These are phyloP conservation scores for Pseudogymnoascus sp. DNA, from an alignment of 2,329 filamentous ascomycete genomes.

Conservation along the genomic window DNA sequence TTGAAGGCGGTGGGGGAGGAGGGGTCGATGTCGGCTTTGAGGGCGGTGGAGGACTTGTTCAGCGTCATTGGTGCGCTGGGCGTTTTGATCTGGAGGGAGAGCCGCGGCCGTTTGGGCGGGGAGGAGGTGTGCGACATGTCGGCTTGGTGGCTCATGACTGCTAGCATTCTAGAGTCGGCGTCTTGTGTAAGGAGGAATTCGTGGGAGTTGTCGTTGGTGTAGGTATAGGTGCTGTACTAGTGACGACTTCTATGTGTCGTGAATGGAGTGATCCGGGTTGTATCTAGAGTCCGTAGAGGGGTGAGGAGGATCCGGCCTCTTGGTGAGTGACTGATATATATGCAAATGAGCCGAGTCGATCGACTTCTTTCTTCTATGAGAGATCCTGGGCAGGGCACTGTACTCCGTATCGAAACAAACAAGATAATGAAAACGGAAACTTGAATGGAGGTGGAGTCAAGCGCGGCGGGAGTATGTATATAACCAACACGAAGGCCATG, in stretches of 20 bases:
- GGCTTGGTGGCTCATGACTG: neutral
- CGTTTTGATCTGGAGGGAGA: conserved; percentile 48
- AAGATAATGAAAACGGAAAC: neutral
- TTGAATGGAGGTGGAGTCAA: neutral
- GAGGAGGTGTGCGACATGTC: conserved; percentile 13
- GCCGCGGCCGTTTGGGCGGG: conserved; percentile 37
- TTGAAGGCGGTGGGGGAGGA: conserved; percentile 56
- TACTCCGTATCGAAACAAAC: neutral
- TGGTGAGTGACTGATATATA: neutral
- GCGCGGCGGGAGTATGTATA: neutral
- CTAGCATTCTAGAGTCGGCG: neutral
- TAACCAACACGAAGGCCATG: neutral
- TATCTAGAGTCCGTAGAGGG: neutral
- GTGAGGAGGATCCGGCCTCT: neutral
- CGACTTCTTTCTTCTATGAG: neutral
- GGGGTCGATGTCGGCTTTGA: conserved; percentile 41
- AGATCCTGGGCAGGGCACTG: neutral
- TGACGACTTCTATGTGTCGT: neutral
- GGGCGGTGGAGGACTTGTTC: conserved; percentile 34
- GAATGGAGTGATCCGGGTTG: neutral
- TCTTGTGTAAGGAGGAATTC: neutral
- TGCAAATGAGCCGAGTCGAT: neutral
- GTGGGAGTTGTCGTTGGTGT: neutral
- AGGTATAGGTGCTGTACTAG: neutral
- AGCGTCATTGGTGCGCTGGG: conserved; percentile 33